Conservation (phyloP, 306 rosid genomes). For the Heteromeles arbutifolia region DNA sequence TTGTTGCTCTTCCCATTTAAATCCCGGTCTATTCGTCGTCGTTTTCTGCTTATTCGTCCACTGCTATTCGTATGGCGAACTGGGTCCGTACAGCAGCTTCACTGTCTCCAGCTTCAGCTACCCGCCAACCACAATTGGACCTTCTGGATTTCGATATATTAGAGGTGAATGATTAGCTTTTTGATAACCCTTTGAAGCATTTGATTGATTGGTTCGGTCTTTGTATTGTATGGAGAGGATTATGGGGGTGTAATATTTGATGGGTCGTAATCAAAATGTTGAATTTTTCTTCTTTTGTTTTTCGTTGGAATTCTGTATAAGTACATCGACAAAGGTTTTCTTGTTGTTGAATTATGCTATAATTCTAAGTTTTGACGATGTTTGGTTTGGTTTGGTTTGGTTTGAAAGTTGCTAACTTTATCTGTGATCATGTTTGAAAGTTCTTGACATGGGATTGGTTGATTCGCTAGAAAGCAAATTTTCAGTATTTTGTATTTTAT, state of each 20-base stretch:
- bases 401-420: neutral
- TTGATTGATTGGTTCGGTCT: constrained; percentile 1
- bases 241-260: neutral
- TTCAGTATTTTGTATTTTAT: neutral
- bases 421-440: neutral
- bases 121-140: constrained; percentile 48
- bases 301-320: neutral
- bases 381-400: neutral
- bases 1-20: constrained; percentile 25
- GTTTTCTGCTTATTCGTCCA: constrained; percentile 29
- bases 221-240: constrained; percentile 6
- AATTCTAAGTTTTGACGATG: neutral
- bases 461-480: neutral
- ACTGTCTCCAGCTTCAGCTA: constrained; percentile 75
- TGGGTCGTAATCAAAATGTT: constrained; percentile 29
- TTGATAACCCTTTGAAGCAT: constrained; percentile 16
- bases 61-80: constrained; percentile 30
- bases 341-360: neutral
- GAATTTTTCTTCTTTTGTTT: constrained; percentile 4
- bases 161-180: constrained; percentile 49
- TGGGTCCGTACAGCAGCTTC: constrained; percentile 31
- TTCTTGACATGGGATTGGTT: neutral
- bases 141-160: constrained; percentile 62
- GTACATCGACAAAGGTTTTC: neutral
- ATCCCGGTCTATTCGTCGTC: constrained; percentile 35